phyloP scores from a whole-genome alignment of 148 eudicot species.

The Amaranthus palmeri region DNA sequence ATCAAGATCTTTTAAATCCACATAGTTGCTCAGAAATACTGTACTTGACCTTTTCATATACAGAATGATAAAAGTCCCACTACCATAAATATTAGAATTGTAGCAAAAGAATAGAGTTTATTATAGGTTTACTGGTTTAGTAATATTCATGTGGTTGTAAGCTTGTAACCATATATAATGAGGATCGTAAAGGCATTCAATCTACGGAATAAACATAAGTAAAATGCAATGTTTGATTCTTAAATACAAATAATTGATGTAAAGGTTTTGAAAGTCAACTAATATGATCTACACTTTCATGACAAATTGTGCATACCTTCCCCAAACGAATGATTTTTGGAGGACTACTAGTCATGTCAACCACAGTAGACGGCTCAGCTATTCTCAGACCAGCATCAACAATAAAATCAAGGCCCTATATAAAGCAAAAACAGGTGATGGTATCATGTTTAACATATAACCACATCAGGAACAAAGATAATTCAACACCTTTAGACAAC shows the following conservation, averaged over 20 bases:
- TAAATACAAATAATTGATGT: background rate
- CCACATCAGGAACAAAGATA: constrained; percentile 4
- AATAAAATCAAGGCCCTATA: constrained; percentile 84
- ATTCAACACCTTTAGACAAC: background rate
- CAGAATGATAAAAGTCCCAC: too few species aligned
- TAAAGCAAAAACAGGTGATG: background rate
- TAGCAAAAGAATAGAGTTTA: background rate
- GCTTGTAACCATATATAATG: background rate
- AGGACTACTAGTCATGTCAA: constrained; percentile 69
- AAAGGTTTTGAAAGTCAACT: constrained; percentile 2
- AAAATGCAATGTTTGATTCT: background rate
- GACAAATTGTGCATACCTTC: constrained; percentile 43
- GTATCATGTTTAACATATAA: background rate
- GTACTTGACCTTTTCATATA: background rate
- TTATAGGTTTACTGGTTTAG: background rate
- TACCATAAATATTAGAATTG: background rate
- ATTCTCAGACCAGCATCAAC: constrained; percentile 84
- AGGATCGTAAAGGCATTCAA: background rate
- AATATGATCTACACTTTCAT: background rate
- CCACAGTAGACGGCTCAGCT: constrained; percentile 92
- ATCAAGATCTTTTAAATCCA: too few species aligned
- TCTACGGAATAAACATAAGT: background rate
- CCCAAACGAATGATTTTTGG: constrained; percentile 67
- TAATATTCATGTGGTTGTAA: background rate
- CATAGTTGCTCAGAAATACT: background rate